Conservation (phyloP, 176 grass and related monocot species). For the Carex scoparia region DNA sequence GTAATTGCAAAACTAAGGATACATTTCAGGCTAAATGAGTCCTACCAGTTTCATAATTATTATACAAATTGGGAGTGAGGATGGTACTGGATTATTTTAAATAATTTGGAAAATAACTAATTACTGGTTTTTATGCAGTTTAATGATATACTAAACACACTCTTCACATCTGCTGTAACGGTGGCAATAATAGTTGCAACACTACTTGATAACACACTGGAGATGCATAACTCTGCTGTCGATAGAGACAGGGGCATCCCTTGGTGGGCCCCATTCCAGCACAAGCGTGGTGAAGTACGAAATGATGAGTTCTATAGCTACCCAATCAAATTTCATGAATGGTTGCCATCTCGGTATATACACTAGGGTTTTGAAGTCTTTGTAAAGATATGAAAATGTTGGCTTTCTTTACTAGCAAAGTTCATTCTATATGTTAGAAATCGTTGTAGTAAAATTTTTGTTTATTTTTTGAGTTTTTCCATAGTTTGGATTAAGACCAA, state of each 20-base stretch:
- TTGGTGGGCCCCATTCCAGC: conserved; percentile 64
- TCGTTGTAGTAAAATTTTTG: neutral
- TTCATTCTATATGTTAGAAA: conserved; percentile 22
- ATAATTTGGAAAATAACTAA: neutral
- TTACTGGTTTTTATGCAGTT: conserved; percentile 45
- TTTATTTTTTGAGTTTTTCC: neutral
- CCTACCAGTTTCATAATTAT: neutral
- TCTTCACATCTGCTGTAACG: conserved; percentile 67
- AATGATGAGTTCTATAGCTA: conserved; percentile 87
- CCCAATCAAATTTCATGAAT: conserved; percentile 56
- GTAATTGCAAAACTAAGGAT: neutral
- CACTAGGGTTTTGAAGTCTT: conserved; percentile 6
- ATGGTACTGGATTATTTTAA: neutral
- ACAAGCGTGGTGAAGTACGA: conserved; percentile 35
- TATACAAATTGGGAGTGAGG: neutral
- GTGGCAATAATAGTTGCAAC: conserved; percentile 63
- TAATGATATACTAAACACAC: conserved; percentile 89
- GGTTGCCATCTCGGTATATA: conserved; percentile 45
- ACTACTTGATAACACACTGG: conserved; percentile 69
- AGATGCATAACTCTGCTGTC: conserved; percentile 7
- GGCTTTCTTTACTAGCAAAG: conserved; percentile 25
- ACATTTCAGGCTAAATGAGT: neutral
- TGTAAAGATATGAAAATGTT: conserved; percentile 34
- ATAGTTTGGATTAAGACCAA: neutral
- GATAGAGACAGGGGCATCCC: conserved; percentile 65